Base-by-base conservation (phyloP, 2,329 filamentous ascomycete genomes). In the Pseudogymnoascus sp. region DNA sequence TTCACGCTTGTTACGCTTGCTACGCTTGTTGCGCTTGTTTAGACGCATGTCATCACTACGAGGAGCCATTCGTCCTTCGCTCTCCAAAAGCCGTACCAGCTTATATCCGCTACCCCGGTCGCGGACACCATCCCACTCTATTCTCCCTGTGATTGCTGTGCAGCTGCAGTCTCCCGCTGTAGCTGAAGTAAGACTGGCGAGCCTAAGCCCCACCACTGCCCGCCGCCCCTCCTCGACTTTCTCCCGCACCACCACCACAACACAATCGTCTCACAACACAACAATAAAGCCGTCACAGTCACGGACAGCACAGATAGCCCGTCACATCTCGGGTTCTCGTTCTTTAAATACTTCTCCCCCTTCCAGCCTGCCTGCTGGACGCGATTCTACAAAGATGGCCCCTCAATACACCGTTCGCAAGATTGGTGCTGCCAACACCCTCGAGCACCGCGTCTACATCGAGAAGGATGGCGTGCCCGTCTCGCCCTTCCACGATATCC, bases 401-500 rank as follows among this genome's bases (percentile, higher is more conserved):
- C 81, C 83, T 64, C 74, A 76, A 65, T 99, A 90, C 81, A 81
- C 80, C 71, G 77, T 88, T 74, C 88, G 92, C 79, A 96, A 95
- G 83, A 81, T 96, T 73, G 94, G 82, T 71, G 85, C 89, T 71
- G 84, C 90, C 71, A 88, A 96, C 82, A 97, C 94, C 70, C 82
- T 96, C 74, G 92, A 97, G 81, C 91, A 96, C 84, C 90, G 94
- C 73, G 86, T 96, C 78, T 99, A 88, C 84, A 85, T 97, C 73
- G 92, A 99, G 83, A 92, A 95, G 82, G 90, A 97, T 88, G 94
- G 92, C 79, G 80, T 89, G 66, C 89, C 90, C 68, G 76, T 97
- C 75, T 97, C 92, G 65, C 89, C 92, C 69, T 99, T 96, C 85
- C 94, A 99, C 82, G 94, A 99, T 75, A 91, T 99, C 68, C 94